Base-by-base conservation (phyloP, 2,329 filamentous ascomycete genomes). In the Microthyrium microscopicum region DNA sequence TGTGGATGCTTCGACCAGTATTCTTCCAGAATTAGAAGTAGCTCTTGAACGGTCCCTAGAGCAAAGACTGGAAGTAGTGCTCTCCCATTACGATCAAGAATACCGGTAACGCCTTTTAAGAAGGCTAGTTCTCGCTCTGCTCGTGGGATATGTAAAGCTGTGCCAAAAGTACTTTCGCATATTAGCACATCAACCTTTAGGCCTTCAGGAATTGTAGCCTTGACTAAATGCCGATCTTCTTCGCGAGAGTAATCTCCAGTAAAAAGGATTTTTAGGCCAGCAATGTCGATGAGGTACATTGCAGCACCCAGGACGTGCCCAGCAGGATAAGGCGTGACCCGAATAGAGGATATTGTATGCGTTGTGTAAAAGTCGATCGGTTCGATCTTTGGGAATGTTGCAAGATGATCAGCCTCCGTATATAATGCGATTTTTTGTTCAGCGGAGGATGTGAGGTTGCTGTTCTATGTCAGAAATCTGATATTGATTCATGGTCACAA, bases 311-410 rank as follows among this genome's bases (percentile, higher is more conserved):
- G 68, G n/a, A 98, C 89, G 61, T 98, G 89, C 17, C 89, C 89
- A 5, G 89, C 89, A 3, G 91, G 89, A 46, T 93, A 95, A 12
- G 89, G 89, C 0, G 89, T 98, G 46, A 98, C 92, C 34, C 84
- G 77, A 44, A 98, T 93, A 24, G 84, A 92, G 21, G 87, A 89
- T 42, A 95, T 87, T 6, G 85, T 94, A 48, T 98, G 87, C 5
- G 89, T 98, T 5, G 89, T 95, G 55, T 95, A 81, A 58, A 94
- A 98, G 53, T 94, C 87, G 48, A 98, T 94, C 9, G 89, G 87
- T 55, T 98, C 87, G 47, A 98, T 98, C 54, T 79, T 71, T 8
- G 84, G 80, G 39, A 95, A 87, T 1, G 87, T 95, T 41, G 83
- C 84, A 19, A 93, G 66, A 55, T 95, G 85, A 50, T 98, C 89